phyloP scores from a whole-genome alignment of 495 filamentous ascomycete genomes.

The Neurospora sp. region DNA sequence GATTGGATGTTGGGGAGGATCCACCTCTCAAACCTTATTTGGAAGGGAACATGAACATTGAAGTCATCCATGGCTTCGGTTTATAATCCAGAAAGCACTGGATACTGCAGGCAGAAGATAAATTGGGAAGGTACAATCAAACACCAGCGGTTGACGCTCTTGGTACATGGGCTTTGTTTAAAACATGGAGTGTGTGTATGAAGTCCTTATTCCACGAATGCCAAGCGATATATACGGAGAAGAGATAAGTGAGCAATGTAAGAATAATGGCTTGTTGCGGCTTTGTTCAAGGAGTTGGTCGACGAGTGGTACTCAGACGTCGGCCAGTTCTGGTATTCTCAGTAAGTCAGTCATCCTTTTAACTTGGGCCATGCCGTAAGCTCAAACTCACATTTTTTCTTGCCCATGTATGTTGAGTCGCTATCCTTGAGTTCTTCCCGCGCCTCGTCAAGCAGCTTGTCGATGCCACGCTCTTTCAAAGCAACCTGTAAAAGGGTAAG shows the following conservation, averaged over 20 bases:
- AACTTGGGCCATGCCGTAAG: background rate
- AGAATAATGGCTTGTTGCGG: background rate
- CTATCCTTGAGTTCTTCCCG: conserved; percentile 72
- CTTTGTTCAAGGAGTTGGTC: background rate
- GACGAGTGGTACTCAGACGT: background rate
- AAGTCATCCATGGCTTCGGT: background rate
- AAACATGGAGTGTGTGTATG: background rate
- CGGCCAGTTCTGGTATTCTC: background rate
- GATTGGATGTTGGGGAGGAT: background rate
- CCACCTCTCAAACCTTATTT: background rate
- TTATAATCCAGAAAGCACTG: background rate
- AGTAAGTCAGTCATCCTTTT: background rate
- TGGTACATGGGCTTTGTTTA: background rate
- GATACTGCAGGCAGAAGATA: background rate
- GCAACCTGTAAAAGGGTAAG: conserved; percentile 46
- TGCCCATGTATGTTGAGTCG: conserved; percentile 60
- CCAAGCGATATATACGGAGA: background rate
- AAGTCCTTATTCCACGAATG: background rate
- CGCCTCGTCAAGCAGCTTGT: conserved; percentile 77
- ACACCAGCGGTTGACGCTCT: background rate
- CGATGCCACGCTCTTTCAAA: conserved; percentile 75
- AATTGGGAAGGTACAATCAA: background rate
- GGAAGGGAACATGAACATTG: background rate
- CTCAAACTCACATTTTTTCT: conserved; percentile 27
- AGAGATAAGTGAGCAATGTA: background rate